Evolutionary conservation across 2,329 filamentous ascomycete species (phyloP), one percentile per base, ranked within the genome.

Genomic region (Zymoseptoria tritici): DNA sequence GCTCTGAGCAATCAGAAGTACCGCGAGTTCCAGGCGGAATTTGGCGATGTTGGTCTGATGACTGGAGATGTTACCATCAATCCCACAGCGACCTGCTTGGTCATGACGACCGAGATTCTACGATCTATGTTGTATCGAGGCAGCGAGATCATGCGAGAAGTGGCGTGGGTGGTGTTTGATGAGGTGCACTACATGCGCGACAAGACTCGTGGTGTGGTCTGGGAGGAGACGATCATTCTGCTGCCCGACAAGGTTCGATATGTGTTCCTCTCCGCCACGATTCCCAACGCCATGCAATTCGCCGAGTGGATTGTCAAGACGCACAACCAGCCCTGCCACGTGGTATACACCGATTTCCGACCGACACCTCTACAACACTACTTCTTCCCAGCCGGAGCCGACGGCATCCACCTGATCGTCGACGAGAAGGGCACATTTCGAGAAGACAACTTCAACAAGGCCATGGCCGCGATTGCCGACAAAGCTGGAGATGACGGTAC

Each of bases 31-130:
- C 87, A 89, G 67, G 90, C 89, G 50, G 90, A 96, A 60, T 99
- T 99, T 77, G 93, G 92, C 60, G 94, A 99, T 72, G 93, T 97
- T 56, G 94, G 94, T 60, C 81, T 99, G 62, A 97, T 99, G 93
- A 99, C 94, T 4, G 94, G 94, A 71, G 94, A 99, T 83, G 93
- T 97, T 64, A 99, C 94, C 22, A 99, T 99, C 76, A 99, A 99
- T 74, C 95, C 95, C 3, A 97, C 94, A 3, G 94, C 94, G 13
- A 97, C 92, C 61, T 99, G 94, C 74, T 80, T 99, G 60, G 94
- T 99, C 70, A 99, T 99, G 94, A 99, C 94, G 0, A 99, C 94
- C 0, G 94, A 99, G 79, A 99, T 99, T 91, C 77, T 99, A 72
- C 88, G 94, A 54, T 97, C 93, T 19, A 99, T 99, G 94, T 75